Percentiles rank a stretch among this genome's conserved stretches.
Conservation (phyloP, 2,329 filamentous ascomycete genomes). For the Claviceps africana region DNA sequence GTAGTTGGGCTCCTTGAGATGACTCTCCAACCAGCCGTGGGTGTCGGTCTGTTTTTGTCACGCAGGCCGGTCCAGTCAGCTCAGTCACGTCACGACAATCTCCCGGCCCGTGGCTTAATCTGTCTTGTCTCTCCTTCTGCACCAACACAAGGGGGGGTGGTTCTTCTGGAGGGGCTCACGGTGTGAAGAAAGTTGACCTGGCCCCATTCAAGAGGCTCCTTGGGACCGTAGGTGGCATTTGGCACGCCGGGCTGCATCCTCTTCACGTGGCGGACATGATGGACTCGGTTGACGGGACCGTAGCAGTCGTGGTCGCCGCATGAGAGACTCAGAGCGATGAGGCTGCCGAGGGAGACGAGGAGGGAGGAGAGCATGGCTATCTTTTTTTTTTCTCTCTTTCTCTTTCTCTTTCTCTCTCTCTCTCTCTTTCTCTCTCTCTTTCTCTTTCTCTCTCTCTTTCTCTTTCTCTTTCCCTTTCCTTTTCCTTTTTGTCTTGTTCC, state of each 20-base stretch:
- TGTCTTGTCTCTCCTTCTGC: not conserved
- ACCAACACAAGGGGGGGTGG: not conserved
- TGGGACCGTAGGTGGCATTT: slow-evolving; percentile 28
- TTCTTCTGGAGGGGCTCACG: slow-evolving; percentile 10
- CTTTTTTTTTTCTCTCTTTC: not conserved
- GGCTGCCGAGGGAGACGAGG: slow-evolving; percentile 5
- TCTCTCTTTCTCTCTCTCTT: too few species aligned
- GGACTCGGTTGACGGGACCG: slow-evolving; percentile 25
- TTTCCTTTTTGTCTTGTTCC: too few species aligned
- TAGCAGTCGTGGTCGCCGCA: slow-evolving; percentile 26
- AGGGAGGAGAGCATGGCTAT: slow-evolving; percentile 4
- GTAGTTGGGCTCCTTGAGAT: slow-evolving; percentile 48
- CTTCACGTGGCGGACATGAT: slow-evolving; percentile 33
- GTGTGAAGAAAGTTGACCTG: slow-evolving; percentile 50
- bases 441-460: too few species aligned
- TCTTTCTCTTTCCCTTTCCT: too few species aligned
- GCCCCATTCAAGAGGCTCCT: slow-evolving; percentile 41
- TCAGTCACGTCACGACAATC: not conserved
- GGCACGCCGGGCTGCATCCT: slow-evolving; percentile 33
- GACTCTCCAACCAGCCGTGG: slow-evolving; percentile 46
- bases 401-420: too few species aligned
- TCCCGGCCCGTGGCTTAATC: not conserved
- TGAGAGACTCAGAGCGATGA: slow-evolving; percentile 12
- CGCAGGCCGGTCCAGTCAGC: not conserved
- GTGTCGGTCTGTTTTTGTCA: slow-evolving; percentile 34